A percentile compares a stretch with the other conserved stretches of the same genome.
Conservation (phyloP, 495 filamentous ascomycete species). For the Immersiella caudata region DNA sequence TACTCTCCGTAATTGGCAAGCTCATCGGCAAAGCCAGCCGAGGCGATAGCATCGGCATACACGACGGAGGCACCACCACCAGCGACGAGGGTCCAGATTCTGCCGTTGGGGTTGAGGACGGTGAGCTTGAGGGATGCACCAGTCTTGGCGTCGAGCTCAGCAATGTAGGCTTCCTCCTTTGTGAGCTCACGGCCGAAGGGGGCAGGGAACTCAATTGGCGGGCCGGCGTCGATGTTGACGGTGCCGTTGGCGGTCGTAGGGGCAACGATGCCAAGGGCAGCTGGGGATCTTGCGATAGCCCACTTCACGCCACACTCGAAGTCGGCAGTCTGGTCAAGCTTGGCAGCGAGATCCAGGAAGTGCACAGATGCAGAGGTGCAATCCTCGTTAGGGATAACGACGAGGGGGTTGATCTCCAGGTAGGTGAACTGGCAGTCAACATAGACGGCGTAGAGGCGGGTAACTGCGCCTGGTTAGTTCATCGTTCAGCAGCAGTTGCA, state of each 20-base stretch:
- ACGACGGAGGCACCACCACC: conserved; percentile 99
- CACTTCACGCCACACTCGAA: conserved; percentile 99
- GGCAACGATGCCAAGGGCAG: conserved; percentile 76
- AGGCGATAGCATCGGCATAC: conserved; percentile 98
- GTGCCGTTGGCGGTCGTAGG: conserved; percentile 63
- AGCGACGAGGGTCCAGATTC: conserved; percentile 97
- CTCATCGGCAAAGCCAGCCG: conserved; percentile 91
- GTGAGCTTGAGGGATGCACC: conserved; percentile 98
- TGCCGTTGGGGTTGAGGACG: conserved; percentile 85
- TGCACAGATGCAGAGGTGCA: conserved; percentile 91
- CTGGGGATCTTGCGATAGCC: conserved; percentile 88
- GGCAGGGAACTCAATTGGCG: conserved; percentile 97
- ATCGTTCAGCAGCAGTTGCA: conserved; percentile 57
- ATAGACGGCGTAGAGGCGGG: conserved; percentile 89
- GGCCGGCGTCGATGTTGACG: conserved; percentile 93
- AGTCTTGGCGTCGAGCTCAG: conserved; percentile 98
- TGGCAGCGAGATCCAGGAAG: conserved; percentile 98
- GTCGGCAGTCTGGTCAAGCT: conserved; percentile 98
- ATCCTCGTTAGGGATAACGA: conserved; percentile 93
- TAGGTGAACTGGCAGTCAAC: conserved; percentile 99
- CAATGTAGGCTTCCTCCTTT: conserved; percentile 99
- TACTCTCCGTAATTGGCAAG: conserved; percentile 99
- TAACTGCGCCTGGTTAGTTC: conserved; percentile 30
- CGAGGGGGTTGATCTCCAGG: conserved; percentile 99
- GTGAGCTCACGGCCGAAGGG: conserved; percentile 97